A percentile compares a stretch with the other conserved stretches of the same genome.
Conservation (phyloP, 345 rosid genomes). For the Pistacia integerrima region DNA sequence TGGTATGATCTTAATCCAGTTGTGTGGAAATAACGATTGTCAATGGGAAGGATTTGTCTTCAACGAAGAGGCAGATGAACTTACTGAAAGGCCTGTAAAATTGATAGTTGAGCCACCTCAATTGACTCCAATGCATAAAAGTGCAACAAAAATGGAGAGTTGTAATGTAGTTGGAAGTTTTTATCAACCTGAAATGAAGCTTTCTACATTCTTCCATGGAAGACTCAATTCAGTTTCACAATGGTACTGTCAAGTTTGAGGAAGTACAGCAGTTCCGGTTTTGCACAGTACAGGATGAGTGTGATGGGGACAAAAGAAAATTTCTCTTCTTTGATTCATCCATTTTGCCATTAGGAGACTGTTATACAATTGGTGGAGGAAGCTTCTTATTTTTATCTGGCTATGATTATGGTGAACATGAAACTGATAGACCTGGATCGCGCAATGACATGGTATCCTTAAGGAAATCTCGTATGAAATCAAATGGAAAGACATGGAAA, state of each 20-base stretch:
- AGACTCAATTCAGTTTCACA: background rate
- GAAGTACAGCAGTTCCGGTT: slow-evolving; percentile 24
- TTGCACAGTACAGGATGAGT: background rate
- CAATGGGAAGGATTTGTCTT: slow-evolving; percentile 17
- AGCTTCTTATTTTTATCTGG: background rate
- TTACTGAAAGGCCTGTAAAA: background rate
- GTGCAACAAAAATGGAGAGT: background rate
- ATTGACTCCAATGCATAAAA: background rate
- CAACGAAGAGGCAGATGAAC: slow-evolving; percentile 8
- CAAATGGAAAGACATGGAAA: too few species aligned
- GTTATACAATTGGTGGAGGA: background rate
- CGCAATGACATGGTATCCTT: background rate
- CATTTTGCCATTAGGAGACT: background rate
- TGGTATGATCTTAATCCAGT: background rate
- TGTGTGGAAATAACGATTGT: background rate
- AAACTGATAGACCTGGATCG: background rate
- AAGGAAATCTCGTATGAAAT: too few species aligned
- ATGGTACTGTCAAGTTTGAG: slow-evolving; percentile 12
- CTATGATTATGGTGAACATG: background rate
- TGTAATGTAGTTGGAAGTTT: background rate
- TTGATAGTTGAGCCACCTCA: background rate
- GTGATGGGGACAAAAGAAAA: slow-evolving; percentile 21
- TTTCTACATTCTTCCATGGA: background rate
- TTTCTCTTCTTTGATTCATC: slow-evolving; percentile 24
- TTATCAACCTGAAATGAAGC: background rate